Percentiles rank a stretch among this genome's conserved stretches.
Conservation (phyloP, 2,329 filamentous ascomycete genomes). For the Colletotrichum chrysophilum region DNA sequence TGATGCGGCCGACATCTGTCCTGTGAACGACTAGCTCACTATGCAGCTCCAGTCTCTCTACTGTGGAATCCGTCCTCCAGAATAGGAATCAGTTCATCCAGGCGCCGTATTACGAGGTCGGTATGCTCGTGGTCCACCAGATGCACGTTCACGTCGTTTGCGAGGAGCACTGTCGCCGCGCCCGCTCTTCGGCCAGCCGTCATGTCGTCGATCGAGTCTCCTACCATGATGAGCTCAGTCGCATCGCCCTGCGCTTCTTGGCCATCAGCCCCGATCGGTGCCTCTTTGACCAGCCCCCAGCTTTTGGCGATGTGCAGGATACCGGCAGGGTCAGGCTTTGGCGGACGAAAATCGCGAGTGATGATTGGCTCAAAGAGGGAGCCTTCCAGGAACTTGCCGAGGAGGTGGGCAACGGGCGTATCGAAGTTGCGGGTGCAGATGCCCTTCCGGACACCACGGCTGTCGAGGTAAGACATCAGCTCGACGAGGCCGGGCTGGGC, state of each 20-base stretch:
- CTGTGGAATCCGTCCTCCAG: slow-evolving; percentile 75
- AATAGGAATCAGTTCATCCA: slow-evolving; percentile 79
- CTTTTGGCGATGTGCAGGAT: slow-evolving; percentile 82
- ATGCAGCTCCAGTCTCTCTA: not conserved
- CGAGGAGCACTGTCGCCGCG: slow-evolving; percentile 86
- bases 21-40: not conserved
- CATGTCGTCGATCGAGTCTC: slow-evolving; percentile 92
- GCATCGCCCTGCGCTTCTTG: slow-evolving; percentile 39
- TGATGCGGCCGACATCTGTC: not conserved
- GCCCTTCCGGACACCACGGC: slow-evolving; percentile 70
- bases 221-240: slow-evolving; percentile 66
- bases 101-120: slow-evolving; percentile 71
- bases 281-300: slow-evolving; percentile 64
- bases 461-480: slow-evolving; percentile 84
- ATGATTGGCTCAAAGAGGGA: slow-evolving; percentile 79
- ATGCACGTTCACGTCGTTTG: slow-evolving; percentile 79
- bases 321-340: slow-evolving; percentile 88
- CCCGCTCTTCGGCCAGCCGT: slow-evolving; percentile 83
- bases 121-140: slow-evolving; percentile 76
- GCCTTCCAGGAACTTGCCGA: slow-evolving; percentile 74
- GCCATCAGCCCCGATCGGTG: not conserved
- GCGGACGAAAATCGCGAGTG: slow-evolving; percentile 81
- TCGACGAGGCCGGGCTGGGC: slow-evolving; percentile 80
- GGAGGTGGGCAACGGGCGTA: slow-evolving; percentile 74
- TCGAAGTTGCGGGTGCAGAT: slow-evolving; percentile 97